Evolutionary conservation across 176 grass and related monocot species (phyloP).

Genomic region (Oryza rufipogon): DNA sequence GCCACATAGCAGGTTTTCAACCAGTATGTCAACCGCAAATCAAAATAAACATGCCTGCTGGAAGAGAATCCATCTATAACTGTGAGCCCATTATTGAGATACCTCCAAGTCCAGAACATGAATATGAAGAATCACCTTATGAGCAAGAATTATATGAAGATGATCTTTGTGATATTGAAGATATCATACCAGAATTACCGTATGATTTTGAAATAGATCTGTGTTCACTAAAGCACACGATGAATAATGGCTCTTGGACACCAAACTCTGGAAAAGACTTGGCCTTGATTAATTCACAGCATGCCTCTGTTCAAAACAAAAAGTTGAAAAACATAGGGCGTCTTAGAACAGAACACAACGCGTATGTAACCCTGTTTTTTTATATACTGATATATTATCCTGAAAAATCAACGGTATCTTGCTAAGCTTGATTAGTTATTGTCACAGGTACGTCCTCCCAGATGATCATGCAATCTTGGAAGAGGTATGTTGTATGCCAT

Average conservation of each 20-base stretch:
- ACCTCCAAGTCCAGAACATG: constrained; percentile 54
- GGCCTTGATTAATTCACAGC: constrained; percentile 21
- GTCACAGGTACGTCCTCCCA: constrained; percentile 76
- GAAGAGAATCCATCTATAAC: constrained; percentile 13
- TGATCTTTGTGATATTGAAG: constrained; percentile 52
- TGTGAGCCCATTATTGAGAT: constrained; percentile 54
- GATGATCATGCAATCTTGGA: constrained; percentile 67
- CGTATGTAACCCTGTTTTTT: constrained; percentile 38
- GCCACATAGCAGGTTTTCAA: constrained; percentile 28
- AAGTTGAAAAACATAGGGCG: constrained; percentile 45
- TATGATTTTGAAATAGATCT: constrained; percentile 54
- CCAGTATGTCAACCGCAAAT: constrained; percentile 25
- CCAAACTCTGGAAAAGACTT: constrained; percentile 50
- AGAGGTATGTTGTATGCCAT: constrained; percentile 53
- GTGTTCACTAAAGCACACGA: constrained; percentile 39
- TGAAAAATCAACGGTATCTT: constrained; percentile 26
- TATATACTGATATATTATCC: constrained; percentile 26
- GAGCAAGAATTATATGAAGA: constrained; percentile 36
- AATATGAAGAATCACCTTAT: constrained; percentile 33
- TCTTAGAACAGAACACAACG: constrained; percentile 53
- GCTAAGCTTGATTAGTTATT: constrained; percentile 36
- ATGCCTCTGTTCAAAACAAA: constrained; percentile 1
- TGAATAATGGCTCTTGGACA: constrained; percentile 41
- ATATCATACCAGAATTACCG: constrained; percentile 32
- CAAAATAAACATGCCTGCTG: constrained; percentile 34